Conservation (phyloP, 768 basidiomycete genomes). For the Pleurotus pulmonarius region DNA sequence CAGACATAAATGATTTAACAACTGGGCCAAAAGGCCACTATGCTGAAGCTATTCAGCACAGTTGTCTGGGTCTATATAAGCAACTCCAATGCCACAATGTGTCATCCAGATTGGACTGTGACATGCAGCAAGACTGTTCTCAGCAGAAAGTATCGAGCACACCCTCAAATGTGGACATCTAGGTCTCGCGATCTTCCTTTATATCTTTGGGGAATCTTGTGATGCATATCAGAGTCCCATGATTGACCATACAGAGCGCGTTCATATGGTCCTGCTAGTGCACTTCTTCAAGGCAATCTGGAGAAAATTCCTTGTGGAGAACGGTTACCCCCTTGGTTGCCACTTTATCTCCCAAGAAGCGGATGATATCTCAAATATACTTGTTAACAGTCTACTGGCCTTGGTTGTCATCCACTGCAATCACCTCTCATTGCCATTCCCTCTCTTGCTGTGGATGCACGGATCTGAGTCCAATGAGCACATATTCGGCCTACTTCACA, state of each 20-base stretch:
- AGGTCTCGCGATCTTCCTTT: conserved; percentile 29
- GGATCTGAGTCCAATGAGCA: conserved; percentile 30
- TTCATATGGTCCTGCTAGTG: conserved; percentile 26
- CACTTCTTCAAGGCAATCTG: conserved; percentile 25
- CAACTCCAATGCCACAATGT: too few species aligned
- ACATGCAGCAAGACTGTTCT: conserved; percentile 32
- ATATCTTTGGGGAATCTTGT: conserved; percentile 31
- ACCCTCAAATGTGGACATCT: conserved; percentile 10
- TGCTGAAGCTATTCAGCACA: too few species aligned
- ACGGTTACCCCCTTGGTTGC: conserved; percentile 16
- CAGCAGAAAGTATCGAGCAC: conserved; percentile 19
- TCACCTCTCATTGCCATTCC: conserved; percentile 11
- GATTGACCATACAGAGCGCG: conserved; percentile 19
- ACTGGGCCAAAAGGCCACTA: too few species aligned
- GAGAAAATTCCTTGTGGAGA: conserved; percentile 17
- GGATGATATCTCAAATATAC: conserved; percentile 22
- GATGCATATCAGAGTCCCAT: conserved; percentile 33
- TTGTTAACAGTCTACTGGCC: conserved; percentile 25
- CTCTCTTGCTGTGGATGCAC: conserved; percentile 28
- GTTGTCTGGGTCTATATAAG: too few species aligned
- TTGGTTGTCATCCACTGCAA: conserved; percentile 22
- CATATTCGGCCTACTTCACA: conserved; percentile 24
- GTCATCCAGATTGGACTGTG: too few species aligned
- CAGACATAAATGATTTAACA: too few species aligned
- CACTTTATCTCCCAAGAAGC: conserved; percentile 30